phyloP scores from a whole-genome alignment of 306 rosid species.

The Mimosa bimucronata region DNA sequence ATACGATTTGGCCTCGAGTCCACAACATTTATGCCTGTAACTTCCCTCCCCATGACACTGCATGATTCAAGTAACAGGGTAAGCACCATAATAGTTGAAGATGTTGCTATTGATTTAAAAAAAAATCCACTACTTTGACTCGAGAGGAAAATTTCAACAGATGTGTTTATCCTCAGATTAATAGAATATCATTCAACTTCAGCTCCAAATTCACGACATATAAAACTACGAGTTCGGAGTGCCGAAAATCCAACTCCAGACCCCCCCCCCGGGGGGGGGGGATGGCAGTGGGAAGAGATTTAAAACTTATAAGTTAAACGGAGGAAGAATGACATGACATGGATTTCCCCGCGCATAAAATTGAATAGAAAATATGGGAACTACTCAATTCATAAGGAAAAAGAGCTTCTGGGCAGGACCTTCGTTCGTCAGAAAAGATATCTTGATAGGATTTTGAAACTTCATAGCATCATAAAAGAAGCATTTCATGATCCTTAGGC shows the following conservation, averaged over 20 bases:
- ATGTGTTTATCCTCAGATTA: neutral
- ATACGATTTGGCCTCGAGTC: constrained; percentile 57
- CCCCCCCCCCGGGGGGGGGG: too few species aligned
- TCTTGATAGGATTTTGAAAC: neutral
- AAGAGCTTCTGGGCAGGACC: constrained; percentile 15
- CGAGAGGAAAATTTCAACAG: constrained; percentile 21
- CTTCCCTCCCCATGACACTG: constrained; percentile 95
- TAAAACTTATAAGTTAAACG: neutral
- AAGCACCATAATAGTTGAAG: constrained; percentile 27
- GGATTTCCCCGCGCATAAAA: constrained; percentile 23
- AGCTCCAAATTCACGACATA: constrained; percentile 9
- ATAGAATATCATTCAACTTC: constrained; percentile 1
- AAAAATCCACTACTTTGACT: constrained; percentile 1
- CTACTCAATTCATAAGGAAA: constrained; percentile 26
- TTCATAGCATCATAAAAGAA: neutral
- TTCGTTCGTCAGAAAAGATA: neutral
- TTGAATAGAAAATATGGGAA: neutral
- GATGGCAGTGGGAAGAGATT: neutral
- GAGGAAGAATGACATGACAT: constrained; percentile 9
- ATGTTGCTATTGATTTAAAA: constrained; percentile 10
- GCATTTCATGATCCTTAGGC: neutral
- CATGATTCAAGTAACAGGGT: constrained; percentile 38
- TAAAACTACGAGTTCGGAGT: constrained; percentile 13
- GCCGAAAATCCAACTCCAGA: constrained; percentile 26
- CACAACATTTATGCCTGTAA: constrained; percentile 54